Evolutionary conservation across 2,329 filamentous ascomycete species (phyloP).

Genomic region (Fusarium sterilihyphosum): DNA sequence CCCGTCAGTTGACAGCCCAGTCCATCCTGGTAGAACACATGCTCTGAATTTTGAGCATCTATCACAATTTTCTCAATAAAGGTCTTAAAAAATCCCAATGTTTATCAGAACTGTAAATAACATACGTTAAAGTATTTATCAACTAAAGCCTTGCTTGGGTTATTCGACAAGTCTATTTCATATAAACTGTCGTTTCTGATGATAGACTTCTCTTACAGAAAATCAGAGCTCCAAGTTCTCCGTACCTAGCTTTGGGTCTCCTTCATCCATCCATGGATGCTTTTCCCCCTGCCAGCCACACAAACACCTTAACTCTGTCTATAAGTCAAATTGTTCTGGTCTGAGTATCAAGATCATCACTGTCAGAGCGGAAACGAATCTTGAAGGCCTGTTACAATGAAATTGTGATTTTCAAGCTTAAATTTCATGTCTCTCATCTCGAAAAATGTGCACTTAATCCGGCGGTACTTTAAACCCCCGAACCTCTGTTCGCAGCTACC

Average conservation of each 20-base stretch:
- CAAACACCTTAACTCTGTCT: not conserved
- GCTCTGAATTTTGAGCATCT: not conserved
- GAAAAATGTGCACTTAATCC: not conserved
- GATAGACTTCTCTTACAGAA: not conserved
- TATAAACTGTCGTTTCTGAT: not conserved
- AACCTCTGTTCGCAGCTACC: conserved; percentile 33
- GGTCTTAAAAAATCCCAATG: no score
- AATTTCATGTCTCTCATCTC: conserved; percentile 3
- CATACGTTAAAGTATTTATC: not conserved
- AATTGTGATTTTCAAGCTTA: conserved; percentile 20
- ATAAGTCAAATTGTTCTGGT: not conserved
- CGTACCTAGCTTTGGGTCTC: not conserved
- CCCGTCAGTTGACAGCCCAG: conserved; percentile 20
- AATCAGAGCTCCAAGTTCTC: not conserved
- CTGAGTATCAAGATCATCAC: not conserved
- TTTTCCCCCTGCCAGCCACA: not conserved
- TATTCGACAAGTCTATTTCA: not conserved
- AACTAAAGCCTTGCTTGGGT: not conserved
- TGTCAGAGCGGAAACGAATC: not conserved
- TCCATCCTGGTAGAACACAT: conserved; percentile 7
- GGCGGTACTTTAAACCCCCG: not conserved
- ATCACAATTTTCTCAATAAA: not conserved
- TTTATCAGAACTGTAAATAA: not conserved
- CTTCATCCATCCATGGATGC: not conserved
- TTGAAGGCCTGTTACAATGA: not conserved